These are phyloP conservation scores for Lanmaoa pseudosensibilis DNA, from an alignment of 768 basidiomycete genomes.

Conservation along the genomic window DNA sequence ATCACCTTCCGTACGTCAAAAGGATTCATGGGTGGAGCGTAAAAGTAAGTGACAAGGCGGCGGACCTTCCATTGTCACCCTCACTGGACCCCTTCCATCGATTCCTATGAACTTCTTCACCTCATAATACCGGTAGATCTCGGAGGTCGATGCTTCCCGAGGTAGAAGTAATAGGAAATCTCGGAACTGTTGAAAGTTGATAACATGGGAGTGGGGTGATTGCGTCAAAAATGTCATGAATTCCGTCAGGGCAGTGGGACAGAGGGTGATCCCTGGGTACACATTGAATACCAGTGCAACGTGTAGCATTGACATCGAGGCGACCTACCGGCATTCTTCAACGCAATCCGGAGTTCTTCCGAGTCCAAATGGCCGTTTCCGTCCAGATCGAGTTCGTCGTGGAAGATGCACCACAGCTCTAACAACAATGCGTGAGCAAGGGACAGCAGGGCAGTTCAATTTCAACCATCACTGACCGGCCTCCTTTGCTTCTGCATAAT, in stretches of 20 bases:
- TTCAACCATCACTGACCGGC: slow-evolving; percentile 51
- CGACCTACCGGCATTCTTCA: slow-evolving; percentile 66
- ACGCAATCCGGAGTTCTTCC: slow-evolving; percentile 56
- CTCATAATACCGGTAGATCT: slow-evolving; percentile 86
- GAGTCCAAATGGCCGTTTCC: slow-evolving; percentile 81
- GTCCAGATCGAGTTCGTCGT: slow-evolving; percentile 87
- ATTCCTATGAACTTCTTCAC: slow-evolving; percentile 65
- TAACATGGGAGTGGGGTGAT: slow-evolving; percentile 63
- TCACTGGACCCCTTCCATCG: slow-evolving; percentile 75
- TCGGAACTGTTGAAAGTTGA: slow-evolving; percentile 84
- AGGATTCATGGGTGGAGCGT: slow-evolving; percentile 18
- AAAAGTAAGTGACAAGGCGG: slow-evolving; percentile 13
- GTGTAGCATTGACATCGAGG: slow-evolving; percentile 18
- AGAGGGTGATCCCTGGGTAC: slow-evolving; percentile 65
- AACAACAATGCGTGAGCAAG: slow-evolving; percentile 16
- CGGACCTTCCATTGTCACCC: slow-evolving; percentile 88
- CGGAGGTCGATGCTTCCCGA: slow-evolving; percentile 72
- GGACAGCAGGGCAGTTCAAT: slow-evolving; percentile 12
- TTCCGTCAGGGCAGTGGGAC: slow-evolving; percentile 68
- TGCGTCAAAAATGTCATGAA: slow-evolving; percentile 78
- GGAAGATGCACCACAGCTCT: slow-evolving; percentile 93
- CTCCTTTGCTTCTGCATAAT: slow-evolving; percentile 81
- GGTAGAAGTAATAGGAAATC: slow-evolving; percentile 89
- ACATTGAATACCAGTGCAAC: slow-evolving; percentile 18
- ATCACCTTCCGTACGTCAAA: slow-evolving; percentile 56